These are phyloP conservation scores for Boletus barrowsii DNA, from an alignment of 768 basidiomycete genomes.

Conservation along the genomic window DNA sequence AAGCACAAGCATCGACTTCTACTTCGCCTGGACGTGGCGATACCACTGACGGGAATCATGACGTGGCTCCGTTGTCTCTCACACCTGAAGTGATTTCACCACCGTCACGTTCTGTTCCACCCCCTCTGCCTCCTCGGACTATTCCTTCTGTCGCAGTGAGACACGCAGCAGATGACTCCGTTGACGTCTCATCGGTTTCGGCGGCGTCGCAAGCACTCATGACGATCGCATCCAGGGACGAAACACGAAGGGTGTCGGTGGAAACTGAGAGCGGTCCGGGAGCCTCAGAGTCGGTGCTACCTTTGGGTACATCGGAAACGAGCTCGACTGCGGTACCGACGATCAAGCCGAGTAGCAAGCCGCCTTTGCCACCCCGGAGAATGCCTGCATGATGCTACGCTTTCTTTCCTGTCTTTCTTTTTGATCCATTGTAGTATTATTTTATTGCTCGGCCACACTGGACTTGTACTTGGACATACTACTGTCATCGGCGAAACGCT, in stretches of 20 bases:
- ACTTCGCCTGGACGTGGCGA: slow-evolving; percentile 9
- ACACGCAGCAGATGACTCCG: slow-evolving; percentile 23
- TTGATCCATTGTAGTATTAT: slow-evolving; percentile 3
- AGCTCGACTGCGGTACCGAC: slow-evolving; percentile 3
- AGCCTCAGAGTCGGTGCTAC: slow-evolving; percentile 2
- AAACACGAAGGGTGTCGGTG: slow-evolving; percentile 27
- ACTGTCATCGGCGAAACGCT: no score
- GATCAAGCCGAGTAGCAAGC: slow-evolving; percentile 16
- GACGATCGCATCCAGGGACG: slow-evolving; percentile 51
- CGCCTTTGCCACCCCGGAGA: slow-evolving; percentile 37
- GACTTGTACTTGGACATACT: no score
- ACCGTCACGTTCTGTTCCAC: slow-evolving; percentile 31
- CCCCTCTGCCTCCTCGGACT: slow-evolving; percentile 43
- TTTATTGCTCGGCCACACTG: background rate
- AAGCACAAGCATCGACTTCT: slow-evolving; percentile 8
- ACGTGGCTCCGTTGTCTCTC: slow-evolving; percentile 29
- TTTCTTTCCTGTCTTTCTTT: background rate
- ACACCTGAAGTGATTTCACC: slow-evolving; percentile 20
- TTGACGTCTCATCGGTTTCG: slow-evolving; percentile 21
- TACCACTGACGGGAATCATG: slow-evolving; percentile 24
- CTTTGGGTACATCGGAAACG: slow-evolving; percentile 2
- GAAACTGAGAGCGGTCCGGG: slow-evolving; percentile 16
- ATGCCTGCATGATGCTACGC: slow-evolving; percentile 6
- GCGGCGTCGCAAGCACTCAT: slow-evolving; percentile 56
- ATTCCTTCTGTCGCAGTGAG: slow-evolving; percentile 31